A percentile compares a stretch with the other conserved stretches of the same genome.
Evolutionary conservation across 371 early-diverging fungal species (phyloP).

Genomic region (Rhizomucor pusillus): DNA sequence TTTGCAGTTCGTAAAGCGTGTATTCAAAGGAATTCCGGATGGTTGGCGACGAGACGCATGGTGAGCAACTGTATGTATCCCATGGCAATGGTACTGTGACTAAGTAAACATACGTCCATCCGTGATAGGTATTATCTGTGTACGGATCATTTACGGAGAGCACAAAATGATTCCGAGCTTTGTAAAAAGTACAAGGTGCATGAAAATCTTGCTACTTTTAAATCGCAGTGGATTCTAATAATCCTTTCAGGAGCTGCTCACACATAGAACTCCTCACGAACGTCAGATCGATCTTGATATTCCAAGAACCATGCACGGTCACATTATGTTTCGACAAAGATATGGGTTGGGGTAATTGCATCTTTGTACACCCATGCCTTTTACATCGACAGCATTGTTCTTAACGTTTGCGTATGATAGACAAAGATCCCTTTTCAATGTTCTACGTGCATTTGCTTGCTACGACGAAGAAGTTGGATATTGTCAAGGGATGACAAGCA

Average conservation of each 20-base stretch:
- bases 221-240: not conserved
- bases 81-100: not conserved
- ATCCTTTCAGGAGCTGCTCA: conserved; percentile 15
- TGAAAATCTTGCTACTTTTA: not conserved
- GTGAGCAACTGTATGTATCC: conserved; percentile 20
- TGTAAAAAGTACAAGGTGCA: conserved; percentile 19
- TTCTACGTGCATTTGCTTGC: conserved; percentile 84
- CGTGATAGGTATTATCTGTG: conserved; percentile 36
- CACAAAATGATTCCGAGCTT: conserved; percentile 17
- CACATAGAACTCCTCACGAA: conserved; percentile 44
- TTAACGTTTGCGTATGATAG: conserved; percentile 16
- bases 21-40: conserved; percentile 68
- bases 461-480: conserved; percentile 90
- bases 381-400: not conserved
- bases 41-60: conserved; percentile 66
- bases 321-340: conserved; percentile 65
- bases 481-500: conserved; percentile 93
- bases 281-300: conserved; percentile 70
- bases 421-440: conserved; percentile 72
- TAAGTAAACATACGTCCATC: not conserved
- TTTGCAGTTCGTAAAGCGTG: conserved; percentile 45
- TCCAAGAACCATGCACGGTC: conserved; percentile 58
- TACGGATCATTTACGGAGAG: conserved; percentile 21
- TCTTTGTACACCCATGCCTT: not conserved
- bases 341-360: conserved; percentile 61